Evolutionary conservation across 257 asterid species (phyloP).

Genomic region (Haberlea rhodopensis): DNA sequence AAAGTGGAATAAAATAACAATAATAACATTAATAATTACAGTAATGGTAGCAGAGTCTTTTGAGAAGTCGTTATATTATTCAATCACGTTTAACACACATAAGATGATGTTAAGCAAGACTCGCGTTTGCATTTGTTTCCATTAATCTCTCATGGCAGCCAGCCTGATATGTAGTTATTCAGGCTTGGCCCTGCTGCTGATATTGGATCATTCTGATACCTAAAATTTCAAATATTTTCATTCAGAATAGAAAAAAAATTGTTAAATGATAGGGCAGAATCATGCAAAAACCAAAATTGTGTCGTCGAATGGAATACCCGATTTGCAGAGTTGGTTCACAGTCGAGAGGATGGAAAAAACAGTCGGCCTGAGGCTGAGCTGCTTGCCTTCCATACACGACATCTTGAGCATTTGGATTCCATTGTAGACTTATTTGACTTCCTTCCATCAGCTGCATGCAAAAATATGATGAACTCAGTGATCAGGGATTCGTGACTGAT

Average conservation of each 20-base stretch:
- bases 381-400: slow-evolving; percentile 65
- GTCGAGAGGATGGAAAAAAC: slow-evolving; percentile 76
- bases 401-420: slow-evolving; percentile 77
- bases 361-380: slow-evolving; percentile 58
- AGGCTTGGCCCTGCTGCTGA: neutral
- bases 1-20: neutral
- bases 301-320: slow-evolving; percentile 58
- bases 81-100: neutral
- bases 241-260: no score
- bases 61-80: neutral
- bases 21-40: slow-evolving; percentile 1
- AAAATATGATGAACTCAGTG: no score
- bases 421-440: slow-evolving; percentile 65
- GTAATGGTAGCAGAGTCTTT: neutral
- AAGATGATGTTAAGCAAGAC: neutral
- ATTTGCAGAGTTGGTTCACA: slow-evolving; percentile 95
- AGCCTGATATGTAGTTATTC: neutral
- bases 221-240: neutral
- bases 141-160: neutral
- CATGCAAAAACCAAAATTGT: no score
- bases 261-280: no score
- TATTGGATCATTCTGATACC: neutral
- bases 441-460: slow-evolving; percentile 73
- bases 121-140: neutral
- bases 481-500: neutral